These are phyloP conservation scores for Penicillium brevicompactum DNA, from an alignment of 2,329 filamentous ascomycete species.

Conservation along the genomic window DNA sequence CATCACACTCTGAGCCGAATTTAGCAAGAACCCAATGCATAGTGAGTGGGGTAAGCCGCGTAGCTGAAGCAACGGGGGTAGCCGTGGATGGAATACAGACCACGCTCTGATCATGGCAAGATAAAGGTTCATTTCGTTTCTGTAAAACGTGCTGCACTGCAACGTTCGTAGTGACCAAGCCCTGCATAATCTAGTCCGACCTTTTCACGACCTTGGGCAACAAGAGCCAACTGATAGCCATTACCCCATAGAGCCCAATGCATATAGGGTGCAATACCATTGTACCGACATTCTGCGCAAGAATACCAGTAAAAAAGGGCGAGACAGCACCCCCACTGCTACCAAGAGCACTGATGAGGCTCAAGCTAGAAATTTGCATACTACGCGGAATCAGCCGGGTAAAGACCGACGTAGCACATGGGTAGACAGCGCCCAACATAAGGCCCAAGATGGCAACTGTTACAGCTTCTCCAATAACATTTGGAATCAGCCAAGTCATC, in stretches of 20 bases:
- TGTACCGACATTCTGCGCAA: constrained; percentile 50
- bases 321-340: constrained; percentile 46
- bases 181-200: constrained; percentile 40
- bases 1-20: no score
- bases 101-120: no score
- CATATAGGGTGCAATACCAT: constrained; percentile 58
- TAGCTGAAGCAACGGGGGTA: no score
- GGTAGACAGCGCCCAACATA: constrained; percentile 77
- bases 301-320: constrained; percentile 52
- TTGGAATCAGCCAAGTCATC: constrained; percentile 77
- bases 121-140: no score
- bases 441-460: constrained; percentile 70
- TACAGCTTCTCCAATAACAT: constrained; percentile 70
- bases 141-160: no score
- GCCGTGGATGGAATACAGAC: no score
- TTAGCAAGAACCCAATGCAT: no score
- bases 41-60: no score
- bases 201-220: constrained; percentile 55
- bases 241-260: constrained; percentile 56
- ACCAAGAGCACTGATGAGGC: constrained; percentile 44
- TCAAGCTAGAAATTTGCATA: constrained; percentile 44
- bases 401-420: constrained; percentile 65
- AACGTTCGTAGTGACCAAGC: no score
- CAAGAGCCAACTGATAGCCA: constrained; percentile 55
- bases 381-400: constrained; percentile 54